phyloP scores from a whole-genome alignment of 2,329 filamentous ascomycete genomes.

The Ceratocystis alfenasii region DNA sequence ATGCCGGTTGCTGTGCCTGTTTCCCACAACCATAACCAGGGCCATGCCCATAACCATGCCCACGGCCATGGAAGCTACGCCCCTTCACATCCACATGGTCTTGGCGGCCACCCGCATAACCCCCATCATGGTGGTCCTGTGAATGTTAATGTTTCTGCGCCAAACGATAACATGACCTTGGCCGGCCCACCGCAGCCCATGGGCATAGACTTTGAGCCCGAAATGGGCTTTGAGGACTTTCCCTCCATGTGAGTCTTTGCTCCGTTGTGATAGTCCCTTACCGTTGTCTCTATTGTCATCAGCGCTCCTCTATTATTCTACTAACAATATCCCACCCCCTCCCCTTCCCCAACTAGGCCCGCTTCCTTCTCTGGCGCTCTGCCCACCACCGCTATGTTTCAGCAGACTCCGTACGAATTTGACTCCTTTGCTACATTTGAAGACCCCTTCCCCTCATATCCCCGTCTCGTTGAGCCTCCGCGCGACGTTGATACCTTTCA shows the following conservation, averaged over 20 bases:
- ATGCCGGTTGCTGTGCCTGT: not conserved
- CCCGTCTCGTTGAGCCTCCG: constrained; percentile 36
- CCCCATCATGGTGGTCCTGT: constrained; percentile 5
- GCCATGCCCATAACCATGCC: not conserved
- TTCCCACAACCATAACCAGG: not conserved
- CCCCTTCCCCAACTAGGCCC: not conserved
- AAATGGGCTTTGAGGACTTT: constrained; percentile 15
- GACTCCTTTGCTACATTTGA: constrained; percentile 37
- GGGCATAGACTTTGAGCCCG: constrained; percentile 13
- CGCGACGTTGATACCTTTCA: constrained; percentile 26
- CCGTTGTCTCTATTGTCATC: not conserved
- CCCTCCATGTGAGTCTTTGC: constrained; percentile 1
- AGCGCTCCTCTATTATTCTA: not conserved
- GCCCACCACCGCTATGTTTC: not conserved
- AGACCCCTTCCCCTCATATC: constrained; percentile 49
- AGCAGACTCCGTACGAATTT: constrained; percentile 10
- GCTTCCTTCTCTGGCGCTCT: not conserved
- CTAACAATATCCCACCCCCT: not conserved
- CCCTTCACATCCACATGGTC: not conserved
- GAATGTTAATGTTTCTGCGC: not conserved
- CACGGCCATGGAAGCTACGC: not conserved
- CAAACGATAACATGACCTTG: constrained; percentile 1
- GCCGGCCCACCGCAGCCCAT: not conserved
- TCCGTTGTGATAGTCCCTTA: not conserved
- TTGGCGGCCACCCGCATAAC: not conserved